Evolutionary conservation across 2,329 filamentous ascomycete genomes (phyloP), one percentile per base, ranked within the genome.

Genomic region (Hymenoscyphus fructigenus): DNA sequence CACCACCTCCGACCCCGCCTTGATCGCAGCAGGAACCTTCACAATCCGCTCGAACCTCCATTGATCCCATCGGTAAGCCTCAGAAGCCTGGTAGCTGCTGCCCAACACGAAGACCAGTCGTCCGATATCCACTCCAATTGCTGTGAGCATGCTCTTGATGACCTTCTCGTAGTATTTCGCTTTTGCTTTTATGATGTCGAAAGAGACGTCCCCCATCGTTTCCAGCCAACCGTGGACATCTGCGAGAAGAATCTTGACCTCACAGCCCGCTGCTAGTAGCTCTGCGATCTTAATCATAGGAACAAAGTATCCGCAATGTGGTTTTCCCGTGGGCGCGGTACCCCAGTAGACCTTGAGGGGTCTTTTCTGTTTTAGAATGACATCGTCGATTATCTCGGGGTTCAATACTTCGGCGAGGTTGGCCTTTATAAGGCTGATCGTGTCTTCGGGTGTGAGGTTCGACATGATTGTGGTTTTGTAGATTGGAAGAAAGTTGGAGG

Each of bases 1-100:
- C 70, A 99, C 94, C 7, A 98, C 87, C 78, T 98, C 95, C 1
- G 92, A 91, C 47, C 94, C 94, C 0, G 94, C 93, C 79, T 92
- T 95, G 79, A 93, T 92, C 17, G 93, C 92, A 74, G 76, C 76
- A 58, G 69, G 68, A 12, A 73, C 71, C 59, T 72, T 67, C 9
- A 72, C 75, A 23, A 75, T 72, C 34, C 71, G 69, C 61, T 74
- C 85, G 69, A 98, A 77, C 75, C 90, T 88, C 80, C 93, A 94
- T 38, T 96, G 79, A 76, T 98, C 94, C 91, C 97, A 95, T 66
- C 89, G 86, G 80, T 97, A 98, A 53, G 88, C 84, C 28, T 83
- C 75, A 65, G 77, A 84, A 73, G 84, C 86, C 76, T 97, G 93
- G 85, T 96, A 97, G 59, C 85, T 88, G 73, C 89, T 93, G 14